These are phyloP conservation scores for Solanum dulcamara DNA, from an alignment of 257 asterid genomes.

Conservation along the genomic window DNA sequence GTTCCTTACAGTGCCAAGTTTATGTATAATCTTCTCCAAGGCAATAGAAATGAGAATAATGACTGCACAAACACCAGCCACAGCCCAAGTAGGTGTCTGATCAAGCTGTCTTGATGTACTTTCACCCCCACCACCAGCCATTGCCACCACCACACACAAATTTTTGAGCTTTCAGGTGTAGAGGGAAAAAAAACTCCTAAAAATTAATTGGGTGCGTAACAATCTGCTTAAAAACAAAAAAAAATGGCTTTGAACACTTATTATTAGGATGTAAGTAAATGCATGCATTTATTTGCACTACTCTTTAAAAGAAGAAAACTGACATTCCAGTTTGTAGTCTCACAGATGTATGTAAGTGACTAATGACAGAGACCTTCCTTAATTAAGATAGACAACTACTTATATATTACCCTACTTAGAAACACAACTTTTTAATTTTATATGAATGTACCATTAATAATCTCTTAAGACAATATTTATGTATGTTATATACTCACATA, in stretches of 20 bases:
- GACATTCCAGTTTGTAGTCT: not conserved
- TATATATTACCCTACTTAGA: not conserved
- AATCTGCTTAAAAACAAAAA: not conserved
- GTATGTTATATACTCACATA: not conserved
- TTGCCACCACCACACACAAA: not conserved
- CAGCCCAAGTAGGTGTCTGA: constrained; percentile 91
- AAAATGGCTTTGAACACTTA: not conserved
- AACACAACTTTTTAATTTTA: not conserved
- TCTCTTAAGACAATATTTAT: not conserved
- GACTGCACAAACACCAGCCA: constrained; percentile 69
- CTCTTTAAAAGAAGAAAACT: not conserved
- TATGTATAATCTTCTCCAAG: constrained; percentile 67
- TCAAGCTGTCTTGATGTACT: constrained; percentile 34
- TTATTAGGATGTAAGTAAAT: not conserved
- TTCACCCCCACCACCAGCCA: constrained; percentile 40
- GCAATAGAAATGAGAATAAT: constrained; percentile 64
- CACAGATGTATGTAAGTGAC: not conserved
- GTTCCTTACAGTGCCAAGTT: constrained; percentile 50
- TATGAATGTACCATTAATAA: not conserved
- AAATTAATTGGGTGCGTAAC: not conserved
- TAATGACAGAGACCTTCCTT: not conserved
- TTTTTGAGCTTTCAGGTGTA: not conserved
- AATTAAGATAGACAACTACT: not conserved
- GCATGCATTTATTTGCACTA: not conserved
- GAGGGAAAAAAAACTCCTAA: not conserved